Evolutionary conservation across 179 eudicot species (phyloP).

Genomic region (Camellia oleifera): DNA sequence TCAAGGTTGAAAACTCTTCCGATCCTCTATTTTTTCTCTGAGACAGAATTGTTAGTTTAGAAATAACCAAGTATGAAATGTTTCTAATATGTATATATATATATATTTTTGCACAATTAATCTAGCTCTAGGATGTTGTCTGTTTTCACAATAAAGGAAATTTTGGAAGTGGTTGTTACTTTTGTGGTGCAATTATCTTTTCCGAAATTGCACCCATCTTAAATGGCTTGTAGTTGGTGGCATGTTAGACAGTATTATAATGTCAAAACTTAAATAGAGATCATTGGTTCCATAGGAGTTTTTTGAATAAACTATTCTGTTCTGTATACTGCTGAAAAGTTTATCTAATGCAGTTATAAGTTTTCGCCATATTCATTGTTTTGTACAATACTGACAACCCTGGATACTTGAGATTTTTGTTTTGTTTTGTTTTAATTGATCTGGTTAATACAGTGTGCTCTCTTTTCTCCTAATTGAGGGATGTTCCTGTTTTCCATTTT

Average conservation of each 20-base stretch:
- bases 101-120: too few species aligned
- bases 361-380: neutral
- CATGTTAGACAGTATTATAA: neutral
- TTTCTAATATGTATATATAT: too few species aligned
- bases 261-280: neutral
- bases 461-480: neutral
- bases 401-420: neutral
- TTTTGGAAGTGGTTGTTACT: too few species aligned
- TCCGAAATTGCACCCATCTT: neutral
- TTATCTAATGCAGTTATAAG: neutral
- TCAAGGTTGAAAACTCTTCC: too few species aligned
- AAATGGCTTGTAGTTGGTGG: conserved; percentile 5
- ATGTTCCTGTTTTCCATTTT: neutral
- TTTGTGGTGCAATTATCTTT: neutral
- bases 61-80: too few species aligned
- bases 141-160: too few species aligned
- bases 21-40: too few species aligned
- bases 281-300: neutral
- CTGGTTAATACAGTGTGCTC: neutral
- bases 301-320: neutral
- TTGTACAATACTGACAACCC: neutral
- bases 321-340: neutral
- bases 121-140: too few species aligned
- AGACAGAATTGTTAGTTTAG: too few species aligned
- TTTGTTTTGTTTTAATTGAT: neutral